A percentile compares a stretch with the other conserved stretches of the same genome.
Conservation (phyloP, 768 basidiomycete species). For the Tulasnella sp. region DNA sequence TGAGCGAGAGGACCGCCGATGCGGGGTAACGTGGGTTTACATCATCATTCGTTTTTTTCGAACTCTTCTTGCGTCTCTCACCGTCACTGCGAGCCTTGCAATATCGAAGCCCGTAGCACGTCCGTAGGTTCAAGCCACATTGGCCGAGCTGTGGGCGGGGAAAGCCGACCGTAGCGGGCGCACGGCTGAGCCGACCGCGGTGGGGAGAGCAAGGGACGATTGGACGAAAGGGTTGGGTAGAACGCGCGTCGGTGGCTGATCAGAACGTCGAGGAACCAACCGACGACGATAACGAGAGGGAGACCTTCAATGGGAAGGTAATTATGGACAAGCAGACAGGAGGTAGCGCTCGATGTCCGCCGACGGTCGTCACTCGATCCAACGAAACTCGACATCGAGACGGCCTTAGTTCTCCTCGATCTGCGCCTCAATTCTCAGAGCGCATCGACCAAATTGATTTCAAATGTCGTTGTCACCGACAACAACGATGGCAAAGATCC, state of each 20-base stretch:
- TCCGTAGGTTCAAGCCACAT: conserved; percentile 7
- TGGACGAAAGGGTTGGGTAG: background rate
- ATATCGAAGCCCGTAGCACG: background rate
- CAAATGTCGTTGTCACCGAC: conserved; percentile 1
- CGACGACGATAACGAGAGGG: background rate
- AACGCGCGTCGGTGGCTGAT: background rate
- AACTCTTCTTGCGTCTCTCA: background rate
- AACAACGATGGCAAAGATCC: background rate
- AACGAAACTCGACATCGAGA: background rate
- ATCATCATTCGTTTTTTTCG: conserved; percentile 12
- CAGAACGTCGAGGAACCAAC: background rate
- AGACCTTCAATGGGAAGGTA: background rate
- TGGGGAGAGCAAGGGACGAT: background rate
- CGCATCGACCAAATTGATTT: background rate
- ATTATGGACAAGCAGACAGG: background rate
- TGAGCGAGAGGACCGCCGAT: background rate
- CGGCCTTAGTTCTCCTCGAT: background rate
- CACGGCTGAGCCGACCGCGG: background rate
- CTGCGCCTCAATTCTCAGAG: background rate
- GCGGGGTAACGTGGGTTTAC: conserved; percentile 7
- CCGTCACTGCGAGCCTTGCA: background rate
- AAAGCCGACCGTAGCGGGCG: background rate
- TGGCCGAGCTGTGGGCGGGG: background rate
- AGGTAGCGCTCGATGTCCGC: conserved; percentile 3
- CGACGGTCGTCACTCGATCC: background rate